These are phyloP conservation scores for Micractinium sp. DNA, from an alignment of 139 green algal species.

Conservation along the genomic window DNA sequence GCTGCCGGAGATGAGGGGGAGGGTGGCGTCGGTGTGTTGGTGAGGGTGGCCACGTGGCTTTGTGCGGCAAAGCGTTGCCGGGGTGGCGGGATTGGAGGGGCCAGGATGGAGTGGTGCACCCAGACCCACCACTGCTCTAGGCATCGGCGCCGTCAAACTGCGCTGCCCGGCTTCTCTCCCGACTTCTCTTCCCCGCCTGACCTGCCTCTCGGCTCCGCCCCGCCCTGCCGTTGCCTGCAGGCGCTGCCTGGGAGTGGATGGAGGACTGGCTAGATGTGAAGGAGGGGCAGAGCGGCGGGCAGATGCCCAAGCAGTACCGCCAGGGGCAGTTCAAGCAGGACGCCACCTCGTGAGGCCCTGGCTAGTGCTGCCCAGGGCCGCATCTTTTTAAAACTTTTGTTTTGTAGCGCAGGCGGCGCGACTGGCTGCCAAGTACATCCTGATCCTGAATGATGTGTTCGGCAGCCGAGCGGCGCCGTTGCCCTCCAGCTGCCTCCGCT, in stretches of 20 bases:
- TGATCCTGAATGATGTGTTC: too few species aligned
- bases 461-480: too few species aligned
- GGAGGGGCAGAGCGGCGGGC: constrained; percentile 22
- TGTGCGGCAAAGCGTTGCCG: too few species aligned
- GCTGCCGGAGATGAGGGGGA: background rate
- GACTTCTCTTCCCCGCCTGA: background rate
- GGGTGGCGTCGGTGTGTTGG: background rate
- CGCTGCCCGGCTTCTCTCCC: too few species aligned
- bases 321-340: constrained; percentile 31
- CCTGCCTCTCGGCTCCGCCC: background rate
- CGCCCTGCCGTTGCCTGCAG: background rate
- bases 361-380: too few species aligned
- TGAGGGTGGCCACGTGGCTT: too few species aligned
- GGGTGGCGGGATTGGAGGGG: too few species aligned
- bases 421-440: too few species aligned
- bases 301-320: constrained; percentile 36
- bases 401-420: too few species aligned
- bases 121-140: background rate
- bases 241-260: constrained; percentile 45
- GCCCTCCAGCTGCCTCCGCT: too few species aligned
- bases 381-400: too few species aligned
- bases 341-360: background rate
- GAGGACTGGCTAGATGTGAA: constrained; percentile 44
- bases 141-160: background rate
- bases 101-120: too few species aligned